Base-by-base conservation (phyloP, 2,329 filamentous ascomycete genomes). In the Bipolaris sorokiniana region DNA sequence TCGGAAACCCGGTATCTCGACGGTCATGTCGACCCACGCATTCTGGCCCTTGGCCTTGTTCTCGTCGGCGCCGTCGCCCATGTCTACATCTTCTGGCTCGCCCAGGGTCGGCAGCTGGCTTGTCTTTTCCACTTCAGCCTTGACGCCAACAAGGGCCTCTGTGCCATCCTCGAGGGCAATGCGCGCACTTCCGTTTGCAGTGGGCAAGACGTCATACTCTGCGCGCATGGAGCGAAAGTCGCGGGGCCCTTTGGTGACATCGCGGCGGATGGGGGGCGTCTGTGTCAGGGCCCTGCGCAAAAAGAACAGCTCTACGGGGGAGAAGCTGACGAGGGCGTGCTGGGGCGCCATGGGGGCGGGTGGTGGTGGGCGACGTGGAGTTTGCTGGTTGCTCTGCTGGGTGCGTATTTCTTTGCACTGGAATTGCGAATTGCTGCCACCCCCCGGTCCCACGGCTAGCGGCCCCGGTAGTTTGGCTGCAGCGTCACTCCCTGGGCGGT, bases 141-240 rank as follows among this genome's bases (percentile, higher is more conserved):
- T 99, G 59, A 97, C 89, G 44, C 95, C 95, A 5, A 97, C 95
- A 59, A 99, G 89, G 6, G 95, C 95, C 78, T 99, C 95, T 1
- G 92, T 96, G 48, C 95, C 95, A 76, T 99, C 95, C 3, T 92
- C 88, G 74, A 98, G 96, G 65, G 94, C 96, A 45, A 99, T 90
- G 33, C 96, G 87, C 58, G 95, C 94, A 77, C 91, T 96, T 59
- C 95, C 95, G 72, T 98, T 96, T 15, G 94, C 90, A 45, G 89
- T 88, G 0, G 95, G 93, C 0, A 99, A 84, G 54, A 98, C 91
- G 56, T 91, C 90, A 52, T 90, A 92, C 80, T 99, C 95, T 58
- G 95, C 95, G 16, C 90, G 87, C 55, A 99, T 82, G 0, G 94
- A 92, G 3, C 95, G 91, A 82, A 98, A 98, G 77, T 97, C 91